Conservation (phyloP, 2,329 filamentous ascomycete species). For the Sporothrix curviconia region DNA sequence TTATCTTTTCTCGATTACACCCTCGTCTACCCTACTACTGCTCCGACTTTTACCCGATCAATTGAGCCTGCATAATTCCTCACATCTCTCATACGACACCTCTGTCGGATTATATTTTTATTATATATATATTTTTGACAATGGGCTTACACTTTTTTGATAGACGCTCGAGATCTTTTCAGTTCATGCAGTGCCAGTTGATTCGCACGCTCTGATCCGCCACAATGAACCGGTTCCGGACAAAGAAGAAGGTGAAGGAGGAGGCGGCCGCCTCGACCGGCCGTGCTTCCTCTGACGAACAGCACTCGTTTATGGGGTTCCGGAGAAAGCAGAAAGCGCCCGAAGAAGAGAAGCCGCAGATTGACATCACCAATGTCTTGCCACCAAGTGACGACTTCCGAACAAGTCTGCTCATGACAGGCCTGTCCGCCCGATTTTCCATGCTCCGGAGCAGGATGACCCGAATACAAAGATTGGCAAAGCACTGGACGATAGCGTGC, state of each 20-base stretch:
- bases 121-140: not conserved
- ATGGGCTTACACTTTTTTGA: not conserved
- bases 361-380: slow-evolving; percentile 68
- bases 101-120: not conserved
- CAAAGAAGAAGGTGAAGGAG: slow-evolving; percentile 63
- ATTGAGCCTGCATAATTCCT: not conserved
- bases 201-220: no score
- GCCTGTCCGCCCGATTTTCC: slow-evolving; percentile 88
- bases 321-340: slow-evolving; percentile 48
- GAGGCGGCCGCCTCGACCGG: slow-evolving; percentile 30
- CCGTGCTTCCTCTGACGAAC: slow-evolving; percentile 47
- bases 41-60: not conserved
- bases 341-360: slow-evolving; percentile 52
- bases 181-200: not conserved
- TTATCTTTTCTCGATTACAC: not conserved
- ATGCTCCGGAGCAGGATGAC: slow-evolving; percentile 96
- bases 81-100: not conserved
- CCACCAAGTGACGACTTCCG: slow-evolving; percentile 85
- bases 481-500: slow-evolving; percentile 88
- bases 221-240: slow-evolving; percentile 71
- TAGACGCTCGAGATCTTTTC: not conserved
- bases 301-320: slow-evolving; percentile 44
- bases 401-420: slow-evolving; percentile 92
- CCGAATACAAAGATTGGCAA: slow-evolving; percentile 84
- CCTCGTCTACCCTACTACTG: not conserved